These are phyloP conservation scores for Sclerotinia glacialis DNA, from an alignment of 2,329 filamentous ascomycete species.

Conservation along the genomic window DNA sequence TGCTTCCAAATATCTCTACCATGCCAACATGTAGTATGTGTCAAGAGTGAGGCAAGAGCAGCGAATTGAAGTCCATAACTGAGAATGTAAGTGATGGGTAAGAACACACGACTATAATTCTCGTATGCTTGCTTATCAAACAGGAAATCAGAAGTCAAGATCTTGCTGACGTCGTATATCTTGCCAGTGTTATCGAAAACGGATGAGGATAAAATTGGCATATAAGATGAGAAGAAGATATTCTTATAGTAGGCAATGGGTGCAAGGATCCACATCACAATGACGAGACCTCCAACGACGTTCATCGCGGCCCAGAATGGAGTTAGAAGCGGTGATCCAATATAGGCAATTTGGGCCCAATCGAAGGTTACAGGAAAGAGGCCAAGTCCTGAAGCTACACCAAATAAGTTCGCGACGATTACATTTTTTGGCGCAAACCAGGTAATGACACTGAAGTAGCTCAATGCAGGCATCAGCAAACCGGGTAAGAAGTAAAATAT, in stretches of 20 bases:
- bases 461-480: conserved; percentile 76
- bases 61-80: conserved; percentile 87
- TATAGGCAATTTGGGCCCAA: conserved; percentile 83
- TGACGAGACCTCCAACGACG: conserved; percentile 72
- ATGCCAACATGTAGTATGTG: conserved; percentile 82
- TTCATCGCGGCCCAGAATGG: conserved; percentile 87
- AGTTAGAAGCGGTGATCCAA: conserved; percentile 78
- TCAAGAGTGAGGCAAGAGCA: conserved; percentile 72
- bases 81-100: conserved; percentile 83
- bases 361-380: conserved; percentile 86
- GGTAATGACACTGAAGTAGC: conserved; percentile 84
- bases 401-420: conserved; percentile 83
- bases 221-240: conserved; percentile 75
- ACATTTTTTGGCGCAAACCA: conserved; percentile 87
- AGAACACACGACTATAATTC: conserved; percentile 78
- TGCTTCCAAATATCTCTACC: conserved; percentile 78
- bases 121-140: conserved; percentile 76
- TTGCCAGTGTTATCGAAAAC: conserved; percentile 84
- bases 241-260: conserved; percentile 80
- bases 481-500: conserved; percentile 83
- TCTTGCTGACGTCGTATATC: conserved; percentile 76
- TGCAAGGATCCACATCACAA: conserved; percentile 83
- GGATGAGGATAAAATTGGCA: conserved; percentile 79
- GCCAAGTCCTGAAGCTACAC: conserved; percentile 78
- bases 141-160: conserved; percentile 72